A percentile compares a stretch with the other conserved stretches of the same genome.
phyloP scores from a whole-genome alignment of 345 rosid genomes.

The Trapa incisa region DNA sequence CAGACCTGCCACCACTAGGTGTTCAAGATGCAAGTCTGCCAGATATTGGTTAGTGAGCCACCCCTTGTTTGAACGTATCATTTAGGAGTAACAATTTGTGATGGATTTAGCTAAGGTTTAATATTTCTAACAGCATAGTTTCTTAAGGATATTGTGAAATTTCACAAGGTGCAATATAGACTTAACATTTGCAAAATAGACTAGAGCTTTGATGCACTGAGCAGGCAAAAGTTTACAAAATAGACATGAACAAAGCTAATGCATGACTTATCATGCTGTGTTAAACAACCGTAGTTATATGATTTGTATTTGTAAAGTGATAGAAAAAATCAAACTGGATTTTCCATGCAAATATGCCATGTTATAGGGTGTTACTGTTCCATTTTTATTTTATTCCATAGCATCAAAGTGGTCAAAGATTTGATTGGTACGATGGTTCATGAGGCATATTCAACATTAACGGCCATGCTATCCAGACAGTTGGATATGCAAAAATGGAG shows the following conservation, averaged over 20 bases:
- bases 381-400: neutral
- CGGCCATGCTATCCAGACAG: neutral
- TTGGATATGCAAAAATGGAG: neutral
- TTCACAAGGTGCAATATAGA: neutral
- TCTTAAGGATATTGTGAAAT: neutral
- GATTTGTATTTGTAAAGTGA: neutral
- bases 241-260: neutral
- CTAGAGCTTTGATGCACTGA: neutral
- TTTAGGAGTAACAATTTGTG: neutral
- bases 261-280: neutral
- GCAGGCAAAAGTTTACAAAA: neutral
- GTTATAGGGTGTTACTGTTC: neutral
- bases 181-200: neutral
- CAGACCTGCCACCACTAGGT: constrained; percentile 64
- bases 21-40: constrained; percentile 76
- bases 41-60: constrained; percentile 55
- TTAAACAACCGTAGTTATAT: neutral
- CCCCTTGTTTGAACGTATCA: neutral
- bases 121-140: neutral
- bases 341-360: neutral
- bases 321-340: neutral
- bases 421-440: neutral
- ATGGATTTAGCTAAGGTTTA: neutral
- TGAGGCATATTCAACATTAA: neutral
- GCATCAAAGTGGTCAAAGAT: neutral